Conservation (phyloP, 106 monocot genomes). For the Platanthera guangdongensis region DNA sequence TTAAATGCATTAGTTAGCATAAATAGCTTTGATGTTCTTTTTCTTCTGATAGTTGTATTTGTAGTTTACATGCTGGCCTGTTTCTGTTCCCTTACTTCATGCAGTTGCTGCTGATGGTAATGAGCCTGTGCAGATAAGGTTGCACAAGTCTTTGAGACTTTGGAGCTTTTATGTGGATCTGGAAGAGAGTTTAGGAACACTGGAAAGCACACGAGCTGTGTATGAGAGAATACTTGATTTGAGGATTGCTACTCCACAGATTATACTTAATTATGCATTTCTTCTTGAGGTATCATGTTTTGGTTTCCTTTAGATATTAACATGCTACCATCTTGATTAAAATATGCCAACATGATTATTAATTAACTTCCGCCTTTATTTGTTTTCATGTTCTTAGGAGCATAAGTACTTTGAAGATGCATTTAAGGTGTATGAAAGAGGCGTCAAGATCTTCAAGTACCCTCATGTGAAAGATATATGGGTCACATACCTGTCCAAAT, state of each 20-base stretch:
- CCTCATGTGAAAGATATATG: constrained; percentile 97
- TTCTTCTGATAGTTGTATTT: not conserved
- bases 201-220: constrained; percentile 76
- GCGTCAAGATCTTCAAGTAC: constrained; percentile 95
- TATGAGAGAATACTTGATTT: constrained; percentile 97
- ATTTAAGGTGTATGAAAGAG: constrained; percentile 99
- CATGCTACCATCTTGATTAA: not conserved
- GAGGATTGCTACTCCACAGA: constrained; percentile 94
- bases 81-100: not conserved
- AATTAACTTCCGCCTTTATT: not conserved
- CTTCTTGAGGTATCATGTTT: constrained; percentile 67
- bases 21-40: not conserved
- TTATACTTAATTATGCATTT: constrained; percentile 89
- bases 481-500: constrained; percentile 93
- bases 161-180: constrained; percentile 98
- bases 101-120: constrained; percentile 93
- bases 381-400: constrained; percentile 30
- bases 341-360: not conserved
- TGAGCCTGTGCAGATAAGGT: constrained; percentile 89
- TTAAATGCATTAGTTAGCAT: not conserved
- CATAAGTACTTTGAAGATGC: constrained; percentile 97
- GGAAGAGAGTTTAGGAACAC: constrained; percentile 81
- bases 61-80: not conserved
- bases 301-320: not conserved
- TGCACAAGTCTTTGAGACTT: constrained; percentile 79